Evolutionary conservation across 345 rosid genomes (phyloP).

Genomic region (Litchi chinensis): DNA sequence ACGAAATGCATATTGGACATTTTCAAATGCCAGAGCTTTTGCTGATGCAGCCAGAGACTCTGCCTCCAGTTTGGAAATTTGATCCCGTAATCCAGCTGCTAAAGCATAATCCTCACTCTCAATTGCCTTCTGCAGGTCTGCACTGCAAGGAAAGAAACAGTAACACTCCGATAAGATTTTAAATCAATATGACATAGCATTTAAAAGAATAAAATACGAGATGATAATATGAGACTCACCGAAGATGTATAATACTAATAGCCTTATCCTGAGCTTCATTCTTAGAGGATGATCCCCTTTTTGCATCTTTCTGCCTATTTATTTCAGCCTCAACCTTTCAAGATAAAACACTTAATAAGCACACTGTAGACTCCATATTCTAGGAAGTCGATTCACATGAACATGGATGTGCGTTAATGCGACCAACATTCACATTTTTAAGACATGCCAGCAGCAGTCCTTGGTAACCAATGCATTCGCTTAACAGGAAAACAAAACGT

Average conservation of each 20-base stretch:
- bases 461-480: background rate
- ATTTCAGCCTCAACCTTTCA: constrained; percentile 87
- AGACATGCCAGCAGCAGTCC: background rate
- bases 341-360: constrained; percentile 26
- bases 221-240: constrained; percentile 44
- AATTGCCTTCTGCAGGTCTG: constrained; percentile 83
- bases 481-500: background rate
- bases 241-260: constrained; percentile 64
- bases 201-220: background rate
- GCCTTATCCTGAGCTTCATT: constrained; percentile 98
- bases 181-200: background rate
- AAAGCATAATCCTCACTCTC: constrained; percentile 73
- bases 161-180: constrained; percentile 12
- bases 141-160: constrained; percentile 48
- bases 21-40: constrained; percentile 78
- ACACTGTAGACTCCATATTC: constrained; percentile 10
- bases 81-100: constrained; percentile 79
- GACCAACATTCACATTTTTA: constrained; percentile 10
- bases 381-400: constrained; percentile 15
- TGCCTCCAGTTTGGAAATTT: constrained; percentile 76
- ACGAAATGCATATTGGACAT: constrained; percentile 75
- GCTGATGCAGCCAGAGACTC: constrained; percentile 89
- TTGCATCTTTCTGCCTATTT: constrained; percentile 60
- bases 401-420: background rate
- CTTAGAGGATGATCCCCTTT: constrained; percentile 81